Conservation (phyloP, 345 rosid genomes). For the Eucalyptus regnans region DNA sequence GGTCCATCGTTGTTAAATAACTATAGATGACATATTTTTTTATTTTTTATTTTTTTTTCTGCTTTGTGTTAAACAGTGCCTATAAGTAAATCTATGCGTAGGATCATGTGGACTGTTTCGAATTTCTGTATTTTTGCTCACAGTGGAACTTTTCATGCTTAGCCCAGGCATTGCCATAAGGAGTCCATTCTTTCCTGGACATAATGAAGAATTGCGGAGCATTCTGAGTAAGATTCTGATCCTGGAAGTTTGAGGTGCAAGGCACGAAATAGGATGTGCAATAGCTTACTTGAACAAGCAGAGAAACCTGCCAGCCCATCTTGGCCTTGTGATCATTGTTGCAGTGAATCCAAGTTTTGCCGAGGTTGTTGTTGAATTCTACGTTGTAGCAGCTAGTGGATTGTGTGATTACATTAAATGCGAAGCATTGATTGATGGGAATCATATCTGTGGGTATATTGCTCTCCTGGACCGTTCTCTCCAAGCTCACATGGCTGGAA, state of each 20-base stretch:
- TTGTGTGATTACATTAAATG: slow-evolving; percentile 66
- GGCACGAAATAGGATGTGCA: slow-evolving; percentile 46
- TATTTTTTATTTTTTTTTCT: too few relatives aligned
- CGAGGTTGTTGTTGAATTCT: slow-evolving; percentile 75
- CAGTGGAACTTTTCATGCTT: neutral
- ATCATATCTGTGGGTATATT: slow-evolving; percentile 55
- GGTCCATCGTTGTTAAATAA: too few relatives aligned
- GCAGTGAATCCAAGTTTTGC: slow-evolving; percentile 61
- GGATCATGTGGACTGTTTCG: neutral
- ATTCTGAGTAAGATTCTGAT: slow-evolving; percentile 6
- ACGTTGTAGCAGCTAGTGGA: slow-evolving; percentile 45
- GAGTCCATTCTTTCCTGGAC: neutral
- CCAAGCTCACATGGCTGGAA: slow-evolving; percentile 74
- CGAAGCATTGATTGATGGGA: slow-evolving; percentile 41
- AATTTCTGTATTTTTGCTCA: neutral
- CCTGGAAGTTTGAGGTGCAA: slow-evolving; percentile 4
- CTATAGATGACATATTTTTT: too few relatives aligned
- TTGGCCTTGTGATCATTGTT: slow-evolving; percentile 79
- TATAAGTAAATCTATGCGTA: too few relatives aligned
- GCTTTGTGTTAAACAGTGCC: neutral
- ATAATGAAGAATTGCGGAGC: slow-evolving; percentile 24
- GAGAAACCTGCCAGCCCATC: slow-evolving; percentile 10
- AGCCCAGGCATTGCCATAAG: slow-evolving; percentile 10
- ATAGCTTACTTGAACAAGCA: slow-evolving; percentile 18
- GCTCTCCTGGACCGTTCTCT: slow-evolving; percentile 79